Evolutionary conservation across 2,329 filamentous ascomycete genomes (phyloP).

Genomic region (Ophiostoma himal-ulmi): DNA sequence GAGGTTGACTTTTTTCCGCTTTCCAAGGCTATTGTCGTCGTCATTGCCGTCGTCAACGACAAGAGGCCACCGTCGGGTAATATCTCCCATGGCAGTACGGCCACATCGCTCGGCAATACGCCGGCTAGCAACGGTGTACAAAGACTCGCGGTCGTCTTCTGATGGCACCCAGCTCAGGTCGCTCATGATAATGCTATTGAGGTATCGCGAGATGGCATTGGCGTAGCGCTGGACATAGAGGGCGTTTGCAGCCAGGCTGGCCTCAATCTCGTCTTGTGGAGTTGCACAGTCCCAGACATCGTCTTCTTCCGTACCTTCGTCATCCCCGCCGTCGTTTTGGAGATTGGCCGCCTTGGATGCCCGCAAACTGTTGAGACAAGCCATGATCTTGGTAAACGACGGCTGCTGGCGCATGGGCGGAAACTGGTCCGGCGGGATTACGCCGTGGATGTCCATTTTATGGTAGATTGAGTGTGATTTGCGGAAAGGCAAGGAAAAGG

Average conservation of each 20-base stretch:
- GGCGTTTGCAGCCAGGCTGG: constrained; percentile 39
- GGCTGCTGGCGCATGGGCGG: constrained; percentile 80
- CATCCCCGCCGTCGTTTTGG: neutral
- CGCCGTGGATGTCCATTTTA: constrained; percentile 5
- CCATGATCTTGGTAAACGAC: constrained; percentile 55
- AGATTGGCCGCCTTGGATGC: constrained; percentile 52
- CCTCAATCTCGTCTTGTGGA: constrained; percentile 39
- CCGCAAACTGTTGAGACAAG: constrained; percentile 60
- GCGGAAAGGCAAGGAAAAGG: neutral
- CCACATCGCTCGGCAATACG: constrained; percentile 83
- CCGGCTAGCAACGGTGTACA: constrained; percentile 75
- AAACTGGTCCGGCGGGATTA: constrained; percentile 49
- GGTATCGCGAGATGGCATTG: constrained; percentile 55
- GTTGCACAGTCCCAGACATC: constrained; percentile 55
- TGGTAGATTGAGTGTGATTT: neutral
- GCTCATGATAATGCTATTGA: constrained; percentile 63
- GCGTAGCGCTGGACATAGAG: constrained; percentile 36
- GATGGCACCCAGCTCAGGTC: constrained; percentile 62
- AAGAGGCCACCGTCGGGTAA: constrained; percentile 52
- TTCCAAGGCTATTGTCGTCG: neutral
- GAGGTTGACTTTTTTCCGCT: constrained; percentile 51
- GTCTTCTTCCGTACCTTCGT: neutral
- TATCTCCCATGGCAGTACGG: constrained; percentile 55
- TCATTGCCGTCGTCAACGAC: constrained; percentile 28
- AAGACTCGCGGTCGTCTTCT: constrained; percentile 58